These are phyloP conservation scores for Suillus discolor DNA, from an alignment of 768 basidiomycete genomes.

Conservation along the genomic window DNA sequence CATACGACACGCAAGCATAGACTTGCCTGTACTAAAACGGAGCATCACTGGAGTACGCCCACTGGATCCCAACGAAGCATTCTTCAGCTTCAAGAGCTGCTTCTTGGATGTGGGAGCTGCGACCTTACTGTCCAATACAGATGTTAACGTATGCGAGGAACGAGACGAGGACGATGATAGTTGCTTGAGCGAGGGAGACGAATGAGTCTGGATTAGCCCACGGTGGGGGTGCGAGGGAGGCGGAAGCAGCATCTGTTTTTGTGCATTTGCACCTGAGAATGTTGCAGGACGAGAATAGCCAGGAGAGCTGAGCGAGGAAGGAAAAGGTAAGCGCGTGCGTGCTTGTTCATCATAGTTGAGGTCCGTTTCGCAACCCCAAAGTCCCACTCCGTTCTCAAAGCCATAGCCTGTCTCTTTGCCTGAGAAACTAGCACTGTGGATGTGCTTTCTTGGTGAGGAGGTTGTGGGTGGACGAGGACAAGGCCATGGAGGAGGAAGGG, in stretches of 20 bases:
- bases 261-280: background rate
- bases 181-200: background rate
- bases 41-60: background rate
- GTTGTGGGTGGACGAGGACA: conserved; percentile 13
- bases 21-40: background rate
- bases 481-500: conserved; percentile 14
- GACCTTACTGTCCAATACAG: background rate
- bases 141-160: background rate
- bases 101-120: background rate
- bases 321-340: background rate
- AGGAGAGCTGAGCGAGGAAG: conserved; percentile 8
- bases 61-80: background rate
- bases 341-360: conserved; percentile 11
- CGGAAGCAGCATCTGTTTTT: background rate
- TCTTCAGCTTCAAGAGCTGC: background rate
- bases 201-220: background rate
- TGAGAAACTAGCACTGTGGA: background rate
- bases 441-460: background rate
- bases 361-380: background rate
- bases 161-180: background rate
- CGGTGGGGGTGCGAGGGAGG: background rate
- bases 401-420: background rate
- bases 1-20: background rate
- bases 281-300: conserved; percentile 9
- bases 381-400: background rate